Percentiles rank a stretch among this genome's conserved stretches.
phyloP scores from a whole-genome alignment of 2,329 filamentous ascomycete genomes.

The Aspergillus fumigatus region DNA sequence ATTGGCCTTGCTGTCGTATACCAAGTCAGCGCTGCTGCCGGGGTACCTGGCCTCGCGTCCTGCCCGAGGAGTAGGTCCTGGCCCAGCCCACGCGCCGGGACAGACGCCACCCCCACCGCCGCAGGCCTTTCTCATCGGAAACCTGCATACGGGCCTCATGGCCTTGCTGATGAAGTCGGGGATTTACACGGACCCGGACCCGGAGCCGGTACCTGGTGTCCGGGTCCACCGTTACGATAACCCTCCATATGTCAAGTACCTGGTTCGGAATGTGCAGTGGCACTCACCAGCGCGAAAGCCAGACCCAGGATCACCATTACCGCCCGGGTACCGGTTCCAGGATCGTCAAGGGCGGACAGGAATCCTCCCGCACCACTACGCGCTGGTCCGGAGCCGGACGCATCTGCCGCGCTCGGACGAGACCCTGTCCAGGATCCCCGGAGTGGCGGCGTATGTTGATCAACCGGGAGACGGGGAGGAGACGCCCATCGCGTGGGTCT shows the following conservation, averaged over 20 bases:
- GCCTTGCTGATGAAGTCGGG: slow-evolving; percentile 21
- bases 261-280: slow-evolving; percentile 22
- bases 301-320: slow-evolving; percentile 24
- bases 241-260: slow-evolving; percentile 34
- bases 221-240: slow-evolving; percentile 26
- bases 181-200: slow-evolving; percentile 4
- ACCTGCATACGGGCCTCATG: slow-evolving; percentile 32
- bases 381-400: slow-evolving; percentile 37
- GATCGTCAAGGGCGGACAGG: slow-evolving; percentile 22
- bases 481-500: slow-evolving; percentile 38
- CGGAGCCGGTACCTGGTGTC: slow-evolving; percentile 16
- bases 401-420: slow-evolving; percentile 33
- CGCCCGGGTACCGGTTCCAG: slow-evolving; percentile 29
- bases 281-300: not conserved
- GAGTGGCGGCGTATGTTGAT: slow-evolving; percentile 31
- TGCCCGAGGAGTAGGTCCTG: not conserved
- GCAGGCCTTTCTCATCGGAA: slow-evolving; percentile 33
- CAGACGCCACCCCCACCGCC: slow-evolving; percentile 24
- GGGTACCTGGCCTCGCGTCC: slow-evolving; percentile 19
- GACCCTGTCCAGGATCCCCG: slow-evolving; percentile 29
- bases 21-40: slow-evolving; percentile 23
- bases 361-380: slow-evolving; percentile 27
- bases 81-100: not conserved
- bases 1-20: slow-evolving; percentile 23
- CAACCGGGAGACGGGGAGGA: slow-evolving; percentile 7